Conservation (phyloP, 768 basidiomycete species). For the Artomyces pyxidatus region DNA sequence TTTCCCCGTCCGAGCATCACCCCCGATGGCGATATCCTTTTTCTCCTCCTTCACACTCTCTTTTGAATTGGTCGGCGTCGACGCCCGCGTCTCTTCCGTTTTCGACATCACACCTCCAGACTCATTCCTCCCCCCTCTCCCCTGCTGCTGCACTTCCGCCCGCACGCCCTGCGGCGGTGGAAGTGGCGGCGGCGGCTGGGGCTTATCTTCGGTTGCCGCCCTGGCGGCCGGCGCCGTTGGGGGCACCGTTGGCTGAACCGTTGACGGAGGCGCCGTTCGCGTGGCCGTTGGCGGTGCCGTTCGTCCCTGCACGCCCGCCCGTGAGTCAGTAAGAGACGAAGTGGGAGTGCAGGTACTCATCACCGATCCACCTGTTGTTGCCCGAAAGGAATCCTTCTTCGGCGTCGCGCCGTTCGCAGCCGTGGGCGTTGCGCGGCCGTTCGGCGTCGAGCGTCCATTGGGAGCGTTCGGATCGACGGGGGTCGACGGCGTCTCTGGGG, state of each 20-base stretch:
- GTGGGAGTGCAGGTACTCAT: conserved; percentile 10
- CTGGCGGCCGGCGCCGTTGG: conserved; percentile 9
- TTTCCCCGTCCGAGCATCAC: too few species aligned
- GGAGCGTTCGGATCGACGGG: conserved; percentile 8
- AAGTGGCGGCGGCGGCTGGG: not conserved
- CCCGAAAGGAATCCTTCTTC: conserved; percentile 4
- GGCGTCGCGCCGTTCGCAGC: conserved; percentile 4
- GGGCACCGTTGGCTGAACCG: not conserved
- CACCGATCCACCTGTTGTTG: conserved; percentile 18
- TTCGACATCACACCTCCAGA: not conserved
- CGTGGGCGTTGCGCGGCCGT: conserved; percentile 10
- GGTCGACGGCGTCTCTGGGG: conserved; percentile 3
- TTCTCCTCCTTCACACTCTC: not conserved
- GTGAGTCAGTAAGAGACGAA: conserved; percentile 15
- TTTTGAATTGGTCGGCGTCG: not conserved
- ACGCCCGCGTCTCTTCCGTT: not conserved
- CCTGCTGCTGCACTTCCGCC: not conserved
- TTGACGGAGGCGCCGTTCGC: conserved; percentile 2
- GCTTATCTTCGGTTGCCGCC: conserved; percentile 3
- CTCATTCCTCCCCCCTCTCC: not conserved
- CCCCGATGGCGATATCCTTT: too few species aligned
- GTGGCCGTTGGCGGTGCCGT: not conserved
- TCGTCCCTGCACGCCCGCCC: not conserved
- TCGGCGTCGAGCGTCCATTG: too few species aligned
- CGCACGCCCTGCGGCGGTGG: not conserved